These are phyloP conservation scores for Lithohypha guttulata DNA, from an alignment of 2,329 filamentous ascomycete genomes.

Conservation along the genomic window DNA sequence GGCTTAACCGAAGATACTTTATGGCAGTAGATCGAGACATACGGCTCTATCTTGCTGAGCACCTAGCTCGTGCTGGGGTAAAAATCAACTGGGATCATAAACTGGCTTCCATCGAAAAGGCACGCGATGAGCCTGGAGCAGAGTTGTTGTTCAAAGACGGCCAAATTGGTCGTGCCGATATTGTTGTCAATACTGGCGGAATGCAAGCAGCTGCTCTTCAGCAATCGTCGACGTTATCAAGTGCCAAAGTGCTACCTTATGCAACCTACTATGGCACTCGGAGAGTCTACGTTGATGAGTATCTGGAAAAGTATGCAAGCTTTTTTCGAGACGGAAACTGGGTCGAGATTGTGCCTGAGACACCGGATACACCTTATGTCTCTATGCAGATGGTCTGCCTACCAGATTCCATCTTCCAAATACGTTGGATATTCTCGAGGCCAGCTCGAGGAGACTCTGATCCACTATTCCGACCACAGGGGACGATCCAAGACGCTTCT, in stretches of 20 bases:
- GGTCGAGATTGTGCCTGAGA: background rate
- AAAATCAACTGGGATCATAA: conserved; percentile 5
- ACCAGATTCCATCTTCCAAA: background rate
- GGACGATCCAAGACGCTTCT: background rate
- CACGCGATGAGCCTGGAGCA: background rate
- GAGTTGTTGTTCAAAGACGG: conserved; percentile 1
- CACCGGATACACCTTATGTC: background rate
- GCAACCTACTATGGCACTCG: conserved; percentile 2
- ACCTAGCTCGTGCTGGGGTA: background rate
- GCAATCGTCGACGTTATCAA: background rate
- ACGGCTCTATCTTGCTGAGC: background rate
- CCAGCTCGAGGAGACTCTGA: background rate
- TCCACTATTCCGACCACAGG: background rate
- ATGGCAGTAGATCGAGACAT: conserved; percentile 5
- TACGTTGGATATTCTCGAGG: conserved; percentile 4
- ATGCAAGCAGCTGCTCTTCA: background rate
- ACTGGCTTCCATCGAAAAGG: background rate
- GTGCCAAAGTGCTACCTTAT: conserved; percentile 1
- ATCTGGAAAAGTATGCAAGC: background rate
- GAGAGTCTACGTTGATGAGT: background rate
- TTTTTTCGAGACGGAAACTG: conserved; percentile 1
- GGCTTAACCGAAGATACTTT: background rate
- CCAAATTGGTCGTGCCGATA: background rate
- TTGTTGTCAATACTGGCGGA: conserved; percentile 5
- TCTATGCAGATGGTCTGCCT: conserved; percentile 5